Percentiles rank a stretch among this genome's conserved stretches.
Conservation (phyloP, 768 basidiomycete genomes). For the Leccinum uliginosum region DNA sequence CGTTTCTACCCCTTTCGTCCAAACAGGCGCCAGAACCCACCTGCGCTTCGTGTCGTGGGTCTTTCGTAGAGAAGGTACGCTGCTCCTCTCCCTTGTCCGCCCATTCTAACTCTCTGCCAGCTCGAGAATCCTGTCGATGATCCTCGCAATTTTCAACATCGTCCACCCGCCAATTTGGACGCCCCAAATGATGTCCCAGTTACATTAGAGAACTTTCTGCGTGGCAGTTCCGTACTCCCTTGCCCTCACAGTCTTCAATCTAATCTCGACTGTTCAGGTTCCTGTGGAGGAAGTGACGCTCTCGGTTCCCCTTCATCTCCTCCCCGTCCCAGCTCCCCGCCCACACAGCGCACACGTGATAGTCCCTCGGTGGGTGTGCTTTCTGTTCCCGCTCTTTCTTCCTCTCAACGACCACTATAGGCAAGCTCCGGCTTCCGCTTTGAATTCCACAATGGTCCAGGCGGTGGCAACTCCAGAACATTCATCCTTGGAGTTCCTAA, state of each 20-base stretch:
- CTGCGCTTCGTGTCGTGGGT: slow-evolving; percentile 76
- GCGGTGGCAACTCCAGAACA: slow-evolving; percentile 29
- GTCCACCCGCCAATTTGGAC: slow-evolving; percentile 24
- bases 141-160: slow-evolving; percentile 61
- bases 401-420: slow-evolving; percentile 3
- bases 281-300: not conserved
- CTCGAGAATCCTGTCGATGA: slow-evolving; percentile 74
- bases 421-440: slow-evolving; percentile 30
- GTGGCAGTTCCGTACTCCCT: slow-evolving; percentile 31
- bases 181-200: slow-evolving; percentile 33
- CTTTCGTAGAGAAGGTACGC: slow-evolving; percentile 74
- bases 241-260: not conserved
- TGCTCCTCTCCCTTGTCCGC: not conserved
- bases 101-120: slow-evolving; percentile 33
- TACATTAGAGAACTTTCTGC: slow-evolving; percentile 44
- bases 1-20: slow-evolving; percentile 4
- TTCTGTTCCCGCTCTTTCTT: not conserved
- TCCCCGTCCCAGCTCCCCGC: slow-evolving; percentile 14
- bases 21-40: slow-evolving; percentile 72
- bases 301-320: not conserved
- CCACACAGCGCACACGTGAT: slow-evolving; percentile 15
- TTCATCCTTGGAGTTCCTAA: slow-evolving; percentile 36
- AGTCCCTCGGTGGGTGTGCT: slow-evolving; percentile 9
- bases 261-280: slow-evolving; percentile 5
- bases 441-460: slow-evolving; percentile 32